Evolutionary conservation across 495 filamentous ascomycete genomes (phyloP).

Genomic region (Lasiosphaeria ovina): DNA sequence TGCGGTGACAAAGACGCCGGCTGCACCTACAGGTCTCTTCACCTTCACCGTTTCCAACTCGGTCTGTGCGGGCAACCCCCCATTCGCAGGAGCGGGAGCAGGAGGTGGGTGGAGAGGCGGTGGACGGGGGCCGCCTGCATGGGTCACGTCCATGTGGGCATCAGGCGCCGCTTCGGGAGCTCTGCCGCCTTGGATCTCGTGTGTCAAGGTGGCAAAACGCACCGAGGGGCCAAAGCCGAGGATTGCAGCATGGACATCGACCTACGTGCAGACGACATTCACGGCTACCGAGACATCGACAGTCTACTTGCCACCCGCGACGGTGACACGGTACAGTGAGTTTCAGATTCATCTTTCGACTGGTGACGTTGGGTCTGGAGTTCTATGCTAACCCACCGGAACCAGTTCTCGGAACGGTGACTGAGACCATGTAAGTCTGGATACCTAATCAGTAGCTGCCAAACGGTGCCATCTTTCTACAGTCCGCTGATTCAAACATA

Average conservation of each 20-base stretch:
- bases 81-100: not conserved
- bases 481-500: not conserved
- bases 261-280: slow-evolving; percentile 18
- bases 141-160: slow-evolving; percentile 9
- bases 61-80: not conserved
- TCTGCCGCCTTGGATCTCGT: slow-evolving; percentile 11
- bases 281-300: slow-evolving; percentile 14
- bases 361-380: not conserved
- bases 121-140: slow-evolving; percentile 6
- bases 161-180: not conserved
- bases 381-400: not conserved
- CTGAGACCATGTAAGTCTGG: slow-evolving; percentile 15
- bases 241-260: slow-evolving; percentile 16
- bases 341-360: not conserved
- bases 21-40: not conserved
- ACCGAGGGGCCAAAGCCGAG: not conserved
- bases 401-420: slow-evolving; percentile 12
- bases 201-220: not conserved
- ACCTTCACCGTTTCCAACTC: not conserved
- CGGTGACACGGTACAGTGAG: slow-evolving; percentile 14
- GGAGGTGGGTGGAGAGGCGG: not conserved
- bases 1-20: not conserved
- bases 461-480: not conserved
- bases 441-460: not conserved
- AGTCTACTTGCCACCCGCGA: slow-evolving; percentile 4